These are phyloP conservation scores for Rubia balearica DNA, from an alignment of 305 asterid genomes.

Conservation along the genomic window DNA sequence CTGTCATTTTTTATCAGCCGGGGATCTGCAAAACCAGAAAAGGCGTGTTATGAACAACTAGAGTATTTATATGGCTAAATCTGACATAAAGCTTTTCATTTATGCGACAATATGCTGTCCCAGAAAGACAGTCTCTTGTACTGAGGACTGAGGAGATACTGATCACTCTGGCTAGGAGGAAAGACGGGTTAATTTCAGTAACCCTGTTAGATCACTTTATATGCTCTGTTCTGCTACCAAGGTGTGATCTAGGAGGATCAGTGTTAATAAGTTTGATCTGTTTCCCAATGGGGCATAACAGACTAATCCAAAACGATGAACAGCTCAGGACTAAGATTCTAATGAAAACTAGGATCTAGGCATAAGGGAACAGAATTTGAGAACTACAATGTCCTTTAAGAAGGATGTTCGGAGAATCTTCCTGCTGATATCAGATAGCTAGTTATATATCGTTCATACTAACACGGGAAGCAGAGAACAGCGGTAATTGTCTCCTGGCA, in stretches of 20 bases:
- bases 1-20: not conserved
- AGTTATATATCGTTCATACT: not conserved
- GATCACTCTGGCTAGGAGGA: not conserved
- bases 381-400: not conserved
- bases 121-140: not conserved
- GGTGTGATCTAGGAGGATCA: not conserved
- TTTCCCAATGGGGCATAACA: not conserved
- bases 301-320: not conserved
- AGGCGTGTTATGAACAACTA: not conserved
- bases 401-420: not conserved
- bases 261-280: not conserved
- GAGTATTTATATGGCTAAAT: not conserved
- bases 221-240: not conserved
- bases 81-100: not conserved
- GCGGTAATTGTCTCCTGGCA: not conserved
- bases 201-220: not conserved
- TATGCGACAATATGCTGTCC: not conserved
- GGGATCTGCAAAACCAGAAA: conserved; percentile 11
- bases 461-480: not conserved
- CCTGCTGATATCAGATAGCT: not conserved
- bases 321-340: not conserved
- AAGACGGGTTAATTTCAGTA: not conserved
- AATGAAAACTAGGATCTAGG: not conserved
- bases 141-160: no score
- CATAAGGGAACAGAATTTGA: not conserved